Evolutionary conservation across 176 grass and related monocot genomes (phyloP).

Genomic region (Microstegium vimineum): DNA sequence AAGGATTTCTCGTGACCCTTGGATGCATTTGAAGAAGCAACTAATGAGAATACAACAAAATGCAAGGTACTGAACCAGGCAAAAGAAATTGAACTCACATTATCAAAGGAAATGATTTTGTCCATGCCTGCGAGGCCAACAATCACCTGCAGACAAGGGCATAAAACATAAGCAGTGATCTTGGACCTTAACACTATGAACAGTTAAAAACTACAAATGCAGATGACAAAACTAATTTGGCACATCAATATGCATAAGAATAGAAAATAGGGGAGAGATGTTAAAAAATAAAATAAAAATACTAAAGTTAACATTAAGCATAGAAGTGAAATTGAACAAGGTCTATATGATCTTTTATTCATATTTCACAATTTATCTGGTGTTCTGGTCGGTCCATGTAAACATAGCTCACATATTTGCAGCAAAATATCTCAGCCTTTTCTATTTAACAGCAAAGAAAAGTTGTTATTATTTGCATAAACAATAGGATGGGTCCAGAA

Average conservation of each 20-base stretch:
- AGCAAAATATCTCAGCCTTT: neutral
- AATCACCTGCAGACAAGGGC: conserved; percentile 59
- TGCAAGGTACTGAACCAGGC: conserved; percentile 15
- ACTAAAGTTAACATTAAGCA: neutral
- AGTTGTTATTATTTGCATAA: neutral
- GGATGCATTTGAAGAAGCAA: conserved; percentile 16
- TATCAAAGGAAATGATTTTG: conserved; percentile 86
- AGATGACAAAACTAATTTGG: neutral
- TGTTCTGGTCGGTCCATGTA: conserved; percentile 3
- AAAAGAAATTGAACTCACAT: conserved; percentile 48
- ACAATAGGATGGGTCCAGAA: neutral
- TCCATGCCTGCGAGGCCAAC: conserved; percentile 72
- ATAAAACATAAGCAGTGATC: conserved; percentile 21
- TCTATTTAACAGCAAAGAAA: neutral
- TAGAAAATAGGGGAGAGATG: neutral
- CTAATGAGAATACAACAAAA: conserved; percentile 5
- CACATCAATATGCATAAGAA: neutral
- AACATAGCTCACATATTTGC: neutral
- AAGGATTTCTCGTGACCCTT: neutral
- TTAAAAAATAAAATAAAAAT: neutral
- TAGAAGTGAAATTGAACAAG: neutral
- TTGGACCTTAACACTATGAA: conserved; percentile 10
- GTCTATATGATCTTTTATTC: neutral
- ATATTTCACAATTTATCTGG: neutral
- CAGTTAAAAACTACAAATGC: neutral